Evolutionary conservation across 768 basidiomycete species (phyloP).

Genomic region (Saitozyma sp.): DNA sequence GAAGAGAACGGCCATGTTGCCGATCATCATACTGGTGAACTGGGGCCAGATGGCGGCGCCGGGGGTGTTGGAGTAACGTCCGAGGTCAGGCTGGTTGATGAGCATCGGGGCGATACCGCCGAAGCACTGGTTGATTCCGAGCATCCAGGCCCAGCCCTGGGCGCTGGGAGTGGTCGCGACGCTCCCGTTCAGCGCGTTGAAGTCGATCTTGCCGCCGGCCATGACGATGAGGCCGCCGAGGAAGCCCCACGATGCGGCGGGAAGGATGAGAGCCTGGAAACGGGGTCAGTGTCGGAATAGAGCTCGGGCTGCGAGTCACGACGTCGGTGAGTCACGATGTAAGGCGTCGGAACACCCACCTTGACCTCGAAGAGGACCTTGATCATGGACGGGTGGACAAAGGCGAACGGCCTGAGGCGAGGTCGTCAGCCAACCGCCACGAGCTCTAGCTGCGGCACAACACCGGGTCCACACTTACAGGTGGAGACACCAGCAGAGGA

Average conservation of each 20-base stretch:
- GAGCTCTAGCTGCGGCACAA: too few relatives aligned
- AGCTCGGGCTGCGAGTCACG: slow-evolving; percentile 2
- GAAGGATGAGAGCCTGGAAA: slow-evolving; percentile 9
- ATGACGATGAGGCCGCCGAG: slow-evolving; percentile 10
- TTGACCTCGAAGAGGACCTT: too few relatives aligned
- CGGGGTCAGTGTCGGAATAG: neutral
- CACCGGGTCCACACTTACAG: neutral
- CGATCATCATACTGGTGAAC: neutral
- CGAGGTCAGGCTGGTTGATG: slow-evolving; percentile 20
- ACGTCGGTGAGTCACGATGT: too few relatives aligned
- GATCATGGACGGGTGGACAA: slow-evolving; percentile 1
- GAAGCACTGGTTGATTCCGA: neutral
- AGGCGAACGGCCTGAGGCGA: slow-evolving; percentile 9
- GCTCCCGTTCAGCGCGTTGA: neutral
- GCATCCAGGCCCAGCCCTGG: slow-evolving; percentile 2
- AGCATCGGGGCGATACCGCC: slow-evolving; percentile 10
- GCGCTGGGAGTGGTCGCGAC: neutral
- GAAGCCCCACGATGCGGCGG: slow-evolving; percentile 7
- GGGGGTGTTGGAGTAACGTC: slow-evolving; percentile 9
- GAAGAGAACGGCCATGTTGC: slow-evolving; percentile 6
- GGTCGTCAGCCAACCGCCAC: too few relatives aligned
- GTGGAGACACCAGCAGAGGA: slow-evolving; percentile 8
- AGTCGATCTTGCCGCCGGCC: slow-evolving; percentile 8
- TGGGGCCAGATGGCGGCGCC: slow-evolving; percentile 12
- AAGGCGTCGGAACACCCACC: too few relatives aligned